phyloP scores from a whole-genome alignment of 1,284 basidiomycete genomes.

The Cryptococcus sp. region DNA sequence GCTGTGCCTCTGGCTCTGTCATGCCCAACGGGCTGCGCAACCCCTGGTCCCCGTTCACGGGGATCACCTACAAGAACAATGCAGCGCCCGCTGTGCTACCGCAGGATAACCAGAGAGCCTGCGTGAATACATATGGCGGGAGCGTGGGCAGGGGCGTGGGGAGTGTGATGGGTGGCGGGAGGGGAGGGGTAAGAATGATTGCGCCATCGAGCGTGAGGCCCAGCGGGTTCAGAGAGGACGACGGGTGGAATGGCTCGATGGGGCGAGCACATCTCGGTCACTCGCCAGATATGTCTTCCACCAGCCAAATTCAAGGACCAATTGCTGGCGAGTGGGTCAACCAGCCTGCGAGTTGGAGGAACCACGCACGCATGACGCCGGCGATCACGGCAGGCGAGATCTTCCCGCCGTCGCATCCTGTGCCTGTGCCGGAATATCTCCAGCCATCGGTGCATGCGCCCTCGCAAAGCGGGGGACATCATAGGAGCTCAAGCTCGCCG shows the following conservation, averaged over 20 bases:
- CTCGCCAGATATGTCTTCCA: constrained; percentile 28
- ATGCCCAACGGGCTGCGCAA: constrained; percentile 35
- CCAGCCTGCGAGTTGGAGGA: constrained; percentile 19
- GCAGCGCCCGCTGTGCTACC: background rate
- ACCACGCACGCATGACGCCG: constrained; percentile 27
- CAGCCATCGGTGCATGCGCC: background rate
- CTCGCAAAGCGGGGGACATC: background rate
- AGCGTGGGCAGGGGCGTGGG: background rate
- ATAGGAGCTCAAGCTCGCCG: constrained; percentile 1
- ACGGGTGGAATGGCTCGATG: constrained; percentile 32
- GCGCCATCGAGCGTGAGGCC: constrained; percentile 5
- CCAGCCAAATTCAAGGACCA: constrained; percentile 1
- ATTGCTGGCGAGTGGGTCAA: constrained; percentile 13
- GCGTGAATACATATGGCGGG: background rate
- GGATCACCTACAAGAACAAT: constrained; percentile 27
- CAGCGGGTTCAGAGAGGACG: constrained; percentile 20
- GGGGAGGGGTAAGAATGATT: constrained; percentile 4
- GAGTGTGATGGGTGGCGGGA: background rate
- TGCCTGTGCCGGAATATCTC: too few relatives aligned
- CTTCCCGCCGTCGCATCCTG: background rate
- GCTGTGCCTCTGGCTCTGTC: constrained; percentile 11
- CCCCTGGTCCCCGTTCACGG: constrained; percentile 29
- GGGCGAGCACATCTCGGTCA: constrained; percentile 25
- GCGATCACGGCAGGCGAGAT: constrained; percentile 1
- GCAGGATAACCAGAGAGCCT: constrained; percentile 1